These are phyloP conservation scores for Wickerhamomyces subpelliculosus DNA, from an alignment of 805 yeast species.

Conservation along the genomic window DNA sequence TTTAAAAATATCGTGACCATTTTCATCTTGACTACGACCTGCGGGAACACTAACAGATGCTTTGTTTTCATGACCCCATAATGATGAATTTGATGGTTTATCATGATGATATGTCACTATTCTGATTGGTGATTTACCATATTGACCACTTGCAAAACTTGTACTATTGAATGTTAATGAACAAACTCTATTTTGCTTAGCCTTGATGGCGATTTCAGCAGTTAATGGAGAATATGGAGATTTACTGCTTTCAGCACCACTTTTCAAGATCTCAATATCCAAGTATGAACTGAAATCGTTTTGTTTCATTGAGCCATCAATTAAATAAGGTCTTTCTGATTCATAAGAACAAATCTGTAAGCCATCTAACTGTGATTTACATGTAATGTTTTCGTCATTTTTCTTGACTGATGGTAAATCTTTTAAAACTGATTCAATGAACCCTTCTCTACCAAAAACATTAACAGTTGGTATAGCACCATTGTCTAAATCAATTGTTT, in stretches of 20 bases:
- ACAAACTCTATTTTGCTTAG: conserved; percentile 60
- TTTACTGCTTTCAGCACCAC: conserved; percentile 36
- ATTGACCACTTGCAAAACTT: conserved; percentile 25
- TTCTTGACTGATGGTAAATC: conserved; percentile 62
- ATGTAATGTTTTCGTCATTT: conserved; percentile 22
- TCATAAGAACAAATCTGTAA: conserved; percentile 46
- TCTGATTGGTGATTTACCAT: conserved; percentile 53
- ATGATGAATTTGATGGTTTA: conserved; percentile 4
- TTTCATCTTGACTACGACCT: conserved; percentile 25
- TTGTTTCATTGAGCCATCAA: conserved; percentile 29
- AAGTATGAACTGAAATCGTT: conserved; percentile 37
- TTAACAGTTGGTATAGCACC: conserved; percentile 29
- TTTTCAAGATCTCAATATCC: conserved; percentile 41
- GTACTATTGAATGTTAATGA: conserved; percentile 50
- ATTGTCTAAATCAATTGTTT: conserved; percentile 43
- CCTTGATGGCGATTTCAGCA: conserved; percentile 55
- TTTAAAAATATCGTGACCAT: conserved; percentile 44
- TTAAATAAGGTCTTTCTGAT: conserved; percentile 41
- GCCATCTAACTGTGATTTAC: conserved; percentile 36
- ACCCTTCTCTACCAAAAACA: conserved; percentile 46
- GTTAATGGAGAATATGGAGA: conserved; percentile 58
- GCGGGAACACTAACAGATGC: too few relatives aligned
- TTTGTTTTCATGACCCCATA: not conserved
- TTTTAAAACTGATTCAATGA: conserved; percentile 36
- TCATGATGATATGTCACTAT: conserved; percentile 47